These are phyloP conservation scores for Astragalus membranaceus DNA, from an alignment of 306 rosid species.

Conservation along the genomic window DNA sequence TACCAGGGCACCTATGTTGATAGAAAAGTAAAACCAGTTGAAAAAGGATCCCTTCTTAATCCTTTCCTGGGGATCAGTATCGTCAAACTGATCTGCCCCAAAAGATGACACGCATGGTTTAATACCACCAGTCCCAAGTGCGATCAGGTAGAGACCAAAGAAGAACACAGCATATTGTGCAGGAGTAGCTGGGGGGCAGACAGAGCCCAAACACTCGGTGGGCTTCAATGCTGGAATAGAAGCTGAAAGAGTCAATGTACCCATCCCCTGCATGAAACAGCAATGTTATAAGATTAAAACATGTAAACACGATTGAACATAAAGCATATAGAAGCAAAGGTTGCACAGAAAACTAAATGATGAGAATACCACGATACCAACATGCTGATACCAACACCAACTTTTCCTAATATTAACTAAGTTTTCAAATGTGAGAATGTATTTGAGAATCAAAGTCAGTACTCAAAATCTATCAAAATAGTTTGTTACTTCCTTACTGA, in stretches of 20 bases:
- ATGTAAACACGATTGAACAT: neutral
- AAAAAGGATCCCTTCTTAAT: slow-evolving; percentile 88
- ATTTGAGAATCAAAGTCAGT: neutral
- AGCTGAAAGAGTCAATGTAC: slow-evolving; percentile 91
- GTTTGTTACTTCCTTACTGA: slow-evolving; percentile 1
- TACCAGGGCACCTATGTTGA: slow-evolving; percentile 83
- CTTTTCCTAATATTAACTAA: neutral
- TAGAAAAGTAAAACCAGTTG: slow-evolving; percentile 95
- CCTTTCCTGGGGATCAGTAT: slow-evolving; percentile 79
- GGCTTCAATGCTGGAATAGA: slow-evolving; percentile 70
- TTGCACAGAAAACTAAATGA: neutral
- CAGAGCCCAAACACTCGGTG: slow-evolving; percentile 50
- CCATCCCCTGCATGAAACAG: slow-evolving; percentile 74
- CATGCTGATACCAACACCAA: neutral
- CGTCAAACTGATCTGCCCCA: slow-evolving; percentile 99
- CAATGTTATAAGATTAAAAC: slow-evolving; percentile 8
- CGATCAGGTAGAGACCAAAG: slow-evolving; percentile 89
- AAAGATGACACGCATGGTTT: slow-evolving; percentile 95
- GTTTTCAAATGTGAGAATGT: neutral
- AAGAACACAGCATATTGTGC: slow-evolving; percentile 83
- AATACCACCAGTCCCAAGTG: slow-evolving; percentile 95
- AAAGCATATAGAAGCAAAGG: slow-evolving; percentile 1
- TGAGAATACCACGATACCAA: neutral
- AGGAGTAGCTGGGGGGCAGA: slow-evolving; percentile 78
- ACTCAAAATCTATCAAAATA: neutral